Evolutionary conservation across 192 early-diverging fungal genomes (phyloP).

Genomic region (Powellomyces hirtus): DNA sequence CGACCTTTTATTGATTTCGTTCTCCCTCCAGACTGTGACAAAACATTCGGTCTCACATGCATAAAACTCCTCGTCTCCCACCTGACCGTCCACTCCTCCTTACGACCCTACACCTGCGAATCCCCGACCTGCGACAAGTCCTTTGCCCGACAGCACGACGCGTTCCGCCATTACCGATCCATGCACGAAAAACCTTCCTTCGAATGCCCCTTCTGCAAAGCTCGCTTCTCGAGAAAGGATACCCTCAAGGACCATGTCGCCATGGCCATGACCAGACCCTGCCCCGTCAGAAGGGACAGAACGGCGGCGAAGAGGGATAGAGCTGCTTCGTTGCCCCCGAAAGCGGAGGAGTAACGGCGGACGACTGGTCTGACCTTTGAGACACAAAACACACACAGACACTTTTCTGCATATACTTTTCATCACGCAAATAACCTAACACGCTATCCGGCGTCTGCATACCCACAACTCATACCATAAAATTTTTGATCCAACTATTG

Average conservation of each 20-base stretch:
- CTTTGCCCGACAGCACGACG: conserved; percentile 3
- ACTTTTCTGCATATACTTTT: too few species aligned
- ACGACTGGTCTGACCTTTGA: too few species aligned
- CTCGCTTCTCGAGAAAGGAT: neutral
- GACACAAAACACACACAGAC: too few species aligned
- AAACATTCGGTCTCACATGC: neutral
- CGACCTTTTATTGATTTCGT: too few species aligned
- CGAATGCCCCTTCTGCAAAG: neutral
- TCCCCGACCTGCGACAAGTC: neutral
- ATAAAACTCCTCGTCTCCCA: conserved; percentile 10
- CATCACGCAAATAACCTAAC: too few species aligned
- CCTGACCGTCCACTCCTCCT: conserved; percentile 1
- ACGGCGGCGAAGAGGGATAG: too few species aligned
- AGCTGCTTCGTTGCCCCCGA: too few species aligned
- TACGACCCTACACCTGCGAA: conserved; percentile 1
- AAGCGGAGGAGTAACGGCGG: too few species aligned
- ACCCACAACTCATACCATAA: too few species aligned
- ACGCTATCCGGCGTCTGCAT: too few species aligned
- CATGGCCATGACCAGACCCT: neutral
- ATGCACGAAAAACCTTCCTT: neutral
- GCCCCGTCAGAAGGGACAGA: conserved; percentile 1
- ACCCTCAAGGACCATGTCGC: neutral
- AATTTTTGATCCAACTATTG: too few species aligned
- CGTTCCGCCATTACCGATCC: conserved; percentile 1
- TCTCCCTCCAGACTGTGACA: neutral